Evolutionary conservation across 768 basidiomycete species (phyloP), one percentile per base, ranked within the genome.

Genomic region (Antrodiella citrinella): DNA sequence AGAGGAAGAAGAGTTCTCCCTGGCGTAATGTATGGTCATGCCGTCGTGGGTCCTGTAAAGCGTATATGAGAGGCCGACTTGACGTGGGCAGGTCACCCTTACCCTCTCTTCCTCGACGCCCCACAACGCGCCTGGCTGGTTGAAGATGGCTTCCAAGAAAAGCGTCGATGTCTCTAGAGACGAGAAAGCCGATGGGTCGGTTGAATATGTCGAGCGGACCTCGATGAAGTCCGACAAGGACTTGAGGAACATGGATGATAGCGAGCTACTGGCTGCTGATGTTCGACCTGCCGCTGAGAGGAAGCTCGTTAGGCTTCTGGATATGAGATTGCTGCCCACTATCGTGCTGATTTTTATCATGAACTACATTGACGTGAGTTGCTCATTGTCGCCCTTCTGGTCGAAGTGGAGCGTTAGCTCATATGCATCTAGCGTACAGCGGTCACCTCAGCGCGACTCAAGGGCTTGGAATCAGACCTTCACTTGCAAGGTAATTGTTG

Each of bases 281-380:
- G 47, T 50, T 5, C 52, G 66, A 25, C 40, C 57, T 2, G 51
- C 52, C 7, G 67, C 65, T 15, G 68, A 70, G 51, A 56, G 59
- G 41, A 67, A 58, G 49, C 73, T 86, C 13, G 72, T 81, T 13
- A 68, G 77, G 38, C 78, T 74, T 52, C 69, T 86, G 44, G 83
- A 84, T 54, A 62, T 56, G 52, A 69, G 81, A 26, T 62, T 84
- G 3, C 58, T 86, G 44, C 78, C 79, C 0, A 76, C 77, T 0
- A 73, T 84, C 35, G 66, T 80, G 18, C 47, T 81, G 47, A 79
- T 84, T 26, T 82, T 67, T 55, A 72, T 84, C 52, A 76, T 83
- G 77, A 84, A 84, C 55, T 82, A 80, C 55, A 81, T 84, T 52
- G 81, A 83, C 61, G 82, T 83, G 52, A 53, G 66, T 56, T n/a